These are phyloP conservation scores for Dactylellina drechsleri DNA, from an alignment of 2,329 filamentous ascomycete species.

Conservation along the genomic window DNA sequence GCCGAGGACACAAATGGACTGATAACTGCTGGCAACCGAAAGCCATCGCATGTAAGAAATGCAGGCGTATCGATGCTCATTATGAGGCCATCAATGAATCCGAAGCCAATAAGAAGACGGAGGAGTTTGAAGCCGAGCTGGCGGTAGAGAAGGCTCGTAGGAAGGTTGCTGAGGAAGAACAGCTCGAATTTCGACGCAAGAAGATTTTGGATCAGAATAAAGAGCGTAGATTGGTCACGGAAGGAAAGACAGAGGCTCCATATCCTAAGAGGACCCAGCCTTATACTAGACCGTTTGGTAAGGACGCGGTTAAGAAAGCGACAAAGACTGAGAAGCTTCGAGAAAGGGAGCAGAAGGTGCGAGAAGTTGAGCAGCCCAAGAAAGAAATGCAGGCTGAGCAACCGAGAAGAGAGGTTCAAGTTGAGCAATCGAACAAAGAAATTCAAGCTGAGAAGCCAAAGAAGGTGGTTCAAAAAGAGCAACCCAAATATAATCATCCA, in stretches of 20 bases:
- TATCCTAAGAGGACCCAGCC: constrained; percentile 10
- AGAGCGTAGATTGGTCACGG: constrained; percentile 16
- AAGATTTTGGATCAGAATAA: constrained; percentile 67
- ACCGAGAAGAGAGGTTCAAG: background rate
- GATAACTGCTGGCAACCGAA: constrained; percentile 65
- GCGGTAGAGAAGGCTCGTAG: constrained; percentile 65
- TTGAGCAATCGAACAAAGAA: background rate
- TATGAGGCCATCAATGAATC: constrained; percentile 64
- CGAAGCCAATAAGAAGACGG: constrained; percentile 55
- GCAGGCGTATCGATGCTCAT: constrained; percentile 60
- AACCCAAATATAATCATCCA: background rate
- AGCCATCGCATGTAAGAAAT: constrained; percentile 65
- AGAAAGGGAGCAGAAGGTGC: too few relatives aligned
- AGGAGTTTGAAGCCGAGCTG: constrained; percentile 64
- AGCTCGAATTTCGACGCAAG: constrained; percentile 69
- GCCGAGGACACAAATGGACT: constrained; percentile 68
- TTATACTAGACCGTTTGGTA: constrained; percentile 18
- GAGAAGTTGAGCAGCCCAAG: constrained; percentile 4
- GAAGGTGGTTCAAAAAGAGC: background rate
- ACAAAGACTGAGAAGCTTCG: background rate
- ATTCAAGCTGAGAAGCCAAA: background rate
- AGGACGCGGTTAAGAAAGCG: background rate
- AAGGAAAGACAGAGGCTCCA: constrained; percentile 18
- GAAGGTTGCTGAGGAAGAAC: constrained; percentile 61
- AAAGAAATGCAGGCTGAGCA: background rate